Conservation (phyloP, 306 rosid species). For the Citrullus colocynthis region DNA sequence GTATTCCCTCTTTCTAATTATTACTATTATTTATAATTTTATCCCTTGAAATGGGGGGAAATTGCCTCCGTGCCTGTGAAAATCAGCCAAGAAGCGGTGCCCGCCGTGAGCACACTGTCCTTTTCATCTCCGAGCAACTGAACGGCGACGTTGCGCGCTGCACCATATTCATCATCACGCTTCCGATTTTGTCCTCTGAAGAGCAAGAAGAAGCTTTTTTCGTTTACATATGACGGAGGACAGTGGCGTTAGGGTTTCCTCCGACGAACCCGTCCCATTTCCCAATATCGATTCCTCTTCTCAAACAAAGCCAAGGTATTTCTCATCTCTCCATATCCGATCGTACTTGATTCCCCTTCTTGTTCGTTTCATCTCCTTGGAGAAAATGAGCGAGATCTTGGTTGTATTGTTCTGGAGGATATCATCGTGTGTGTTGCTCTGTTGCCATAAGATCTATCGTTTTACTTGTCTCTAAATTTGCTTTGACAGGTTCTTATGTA, state of each 20-base stretch:
- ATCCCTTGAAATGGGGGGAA: neutral
- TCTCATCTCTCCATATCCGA: neutral
- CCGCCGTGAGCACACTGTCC: neutral
- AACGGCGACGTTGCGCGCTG: neutral
- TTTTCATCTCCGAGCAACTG: neutral
- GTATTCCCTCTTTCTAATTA: too few species aligned
- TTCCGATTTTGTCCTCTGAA: neutral
- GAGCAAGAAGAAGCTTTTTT: neutral
- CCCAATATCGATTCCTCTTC: constrained; percentile 31
- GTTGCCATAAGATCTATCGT: neutral
- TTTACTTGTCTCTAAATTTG: neutral
- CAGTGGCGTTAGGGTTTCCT: constrained; percentile 42
- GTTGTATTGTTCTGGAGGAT: neutral
- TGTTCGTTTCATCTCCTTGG: neutral
- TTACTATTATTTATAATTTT: neutral
- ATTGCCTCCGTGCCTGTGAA: neutral
- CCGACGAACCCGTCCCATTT: constrained; percentile 16
- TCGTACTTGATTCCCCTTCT: neutral
- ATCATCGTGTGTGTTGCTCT: neutral
- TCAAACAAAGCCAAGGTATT: constrained; percentile 69
- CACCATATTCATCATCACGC: neutral
- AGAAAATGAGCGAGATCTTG: neutral
- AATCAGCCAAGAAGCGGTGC: neutral
- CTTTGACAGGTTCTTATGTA: neutral
- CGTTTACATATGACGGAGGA: constrained; percentile 31